These are phyloP conservation scores for Claviceps arundinis DNA, from an alignment of 2,329 filamentous ascomycete species.

Conservation along the genomic window DNA sequence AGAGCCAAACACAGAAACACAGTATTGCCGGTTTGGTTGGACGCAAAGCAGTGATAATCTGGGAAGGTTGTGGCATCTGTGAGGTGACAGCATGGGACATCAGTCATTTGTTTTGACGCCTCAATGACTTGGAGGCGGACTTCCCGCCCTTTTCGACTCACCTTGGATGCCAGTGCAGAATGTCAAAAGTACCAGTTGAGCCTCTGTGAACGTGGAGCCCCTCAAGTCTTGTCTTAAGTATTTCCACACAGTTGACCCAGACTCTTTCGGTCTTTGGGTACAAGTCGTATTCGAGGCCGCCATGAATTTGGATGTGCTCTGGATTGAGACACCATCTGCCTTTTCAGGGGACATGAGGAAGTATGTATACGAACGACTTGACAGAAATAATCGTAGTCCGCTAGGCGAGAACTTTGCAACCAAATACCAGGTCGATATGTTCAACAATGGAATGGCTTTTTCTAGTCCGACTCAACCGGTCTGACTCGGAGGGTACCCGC, in stretches of 20 bases:
- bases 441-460: background rate
- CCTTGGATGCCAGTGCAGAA: conserved; percentile 39
- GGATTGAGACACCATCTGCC: background rate
- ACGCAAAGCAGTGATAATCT: conserved; percentile 49
- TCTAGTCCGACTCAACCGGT: background rate
- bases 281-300: background rate
- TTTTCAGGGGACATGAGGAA: background rate
- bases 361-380: too few species aligned
- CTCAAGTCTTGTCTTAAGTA: conserved; percentile 20
- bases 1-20: conserved; percentile 43
- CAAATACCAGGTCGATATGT: background rate
- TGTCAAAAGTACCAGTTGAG: conserved; percentile 32
- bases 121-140: background rate
- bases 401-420: background rate
- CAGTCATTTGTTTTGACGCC: background rate
- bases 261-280: background rate
- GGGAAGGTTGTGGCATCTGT: conserved; percentile 45
- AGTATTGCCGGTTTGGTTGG: conserved; percentile 54
- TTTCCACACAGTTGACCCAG: background rate
- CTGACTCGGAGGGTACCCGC: background rate
- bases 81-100: background rate
- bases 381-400: background rate
- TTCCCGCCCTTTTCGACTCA: conserved; percentile 7
- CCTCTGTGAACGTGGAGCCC: conserved; percentile 27
- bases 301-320: background rate